These are phyloP conservation scores for Ormosia emarginata DNA, from an alignment of 306 rosid species.

Conservation along the genomic window DNA sequence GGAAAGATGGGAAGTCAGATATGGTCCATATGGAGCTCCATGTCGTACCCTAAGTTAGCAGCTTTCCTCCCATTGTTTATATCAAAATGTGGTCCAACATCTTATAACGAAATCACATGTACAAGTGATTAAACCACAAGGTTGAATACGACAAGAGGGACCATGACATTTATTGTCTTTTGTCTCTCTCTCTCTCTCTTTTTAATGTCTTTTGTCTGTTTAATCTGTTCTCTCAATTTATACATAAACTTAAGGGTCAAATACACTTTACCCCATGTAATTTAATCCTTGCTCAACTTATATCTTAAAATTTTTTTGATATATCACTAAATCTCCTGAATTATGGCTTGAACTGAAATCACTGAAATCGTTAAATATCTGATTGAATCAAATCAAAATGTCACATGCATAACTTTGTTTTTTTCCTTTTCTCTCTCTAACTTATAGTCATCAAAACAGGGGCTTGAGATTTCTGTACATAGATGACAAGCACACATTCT, in stretches of 20 bases:
- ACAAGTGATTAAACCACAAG: neutral
- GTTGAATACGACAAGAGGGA: conserved; percentile 21
- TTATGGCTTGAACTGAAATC: no score
- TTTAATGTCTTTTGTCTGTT: neutral
- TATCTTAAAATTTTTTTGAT: no score
- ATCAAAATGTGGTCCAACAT: conserved; percentile 18
- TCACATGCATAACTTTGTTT: no score
- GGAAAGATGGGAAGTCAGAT: neutral
- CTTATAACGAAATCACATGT: neutral
- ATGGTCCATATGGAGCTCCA: neutral
- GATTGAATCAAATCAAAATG: no score
- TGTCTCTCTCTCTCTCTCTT: neutral
- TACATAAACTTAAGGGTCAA: neutral
- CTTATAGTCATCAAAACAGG: no score
- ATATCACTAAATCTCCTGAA: no score
- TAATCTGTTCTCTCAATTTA: neutral
- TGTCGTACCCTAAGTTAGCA: conserved; percentile 10
- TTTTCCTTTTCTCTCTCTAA: no score
- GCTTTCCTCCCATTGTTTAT: conserved; percentile 16
- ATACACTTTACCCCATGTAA: no score
- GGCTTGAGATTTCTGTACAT: no score
- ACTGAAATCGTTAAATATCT: no score
- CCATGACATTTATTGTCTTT: neutral
- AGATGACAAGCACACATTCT: no score
- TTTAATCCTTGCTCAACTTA: no score